Evolutionary conservation across 202 grass and related monocot genomes (phyloP), one percentile per base, ranked within the genome.

Genomic region (Schoenoplectus tabernaemontani): DNA sequence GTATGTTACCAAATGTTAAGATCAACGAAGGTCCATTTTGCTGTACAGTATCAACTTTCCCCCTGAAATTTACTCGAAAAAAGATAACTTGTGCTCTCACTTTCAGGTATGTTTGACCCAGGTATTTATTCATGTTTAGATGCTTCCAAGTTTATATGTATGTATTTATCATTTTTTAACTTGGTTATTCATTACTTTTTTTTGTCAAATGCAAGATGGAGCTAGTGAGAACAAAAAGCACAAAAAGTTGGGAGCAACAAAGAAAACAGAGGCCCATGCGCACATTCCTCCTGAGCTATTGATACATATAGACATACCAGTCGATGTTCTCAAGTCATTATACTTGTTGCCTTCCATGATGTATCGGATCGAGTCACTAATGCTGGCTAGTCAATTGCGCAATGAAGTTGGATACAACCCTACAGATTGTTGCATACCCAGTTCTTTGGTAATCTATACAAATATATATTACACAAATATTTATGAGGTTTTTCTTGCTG

Each of bases 301-400:
- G 44, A 65, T 92, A 81, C 88, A 86, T 5, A 87, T 98, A 83
- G 76, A 92, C 78, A 76, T 98, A 67, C 81, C 95, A 16, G 80
- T 83, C 41, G 86, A 94, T 68, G 82, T 98, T 79, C 85, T 94
- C 68, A 94, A 91, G 88, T 85, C 77, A 41, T 95, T 94, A 43
- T 98, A 95, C 78, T 85, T 98, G 83, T 85, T 98, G 74, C 95
- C 95, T 17, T 90, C 95, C 84, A 80, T 98, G 80, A 98, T 98
- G 89, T 81, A 98, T 83, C 91, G 95, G 28, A 86, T 98, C 37
- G 89, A 94, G 76, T 90, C 89, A 57, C 62, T 95, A 68, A 89
- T 90, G 86, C 61, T 98, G 57, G 86, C 95, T 63, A 87, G 87
- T 77, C 91, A 98, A 90, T 83, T 98, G 75, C 91, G 79, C 78